Conservation (phyloP, 1,284 basidiomycete species). For the Ceratobasidium papillatum region DNA sequence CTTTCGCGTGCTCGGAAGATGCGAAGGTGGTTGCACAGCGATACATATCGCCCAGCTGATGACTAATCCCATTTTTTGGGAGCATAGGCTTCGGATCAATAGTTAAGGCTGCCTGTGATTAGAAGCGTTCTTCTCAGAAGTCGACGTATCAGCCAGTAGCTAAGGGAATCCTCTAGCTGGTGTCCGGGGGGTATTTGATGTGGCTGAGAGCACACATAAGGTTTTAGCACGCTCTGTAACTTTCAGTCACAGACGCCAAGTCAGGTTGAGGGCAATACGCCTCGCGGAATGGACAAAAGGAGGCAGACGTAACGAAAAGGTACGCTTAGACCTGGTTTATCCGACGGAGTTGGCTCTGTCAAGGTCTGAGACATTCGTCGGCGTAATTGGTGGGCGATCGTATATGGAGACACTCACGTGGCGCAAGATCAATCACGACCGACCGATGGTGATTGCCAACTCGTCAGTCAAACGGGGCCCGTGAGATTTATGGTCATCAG, state of each 20-base stretch:
- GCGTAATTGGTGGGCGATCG: background rate
- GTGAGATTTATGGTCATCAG: constrained; percentile 1
- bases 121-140: constrained; percentile 31
- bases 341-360: background rate
- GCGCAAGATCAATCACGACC: constrained; percentile 5
- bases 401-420: constrained; percentile 1
- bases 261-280: constrained; percentile 1
- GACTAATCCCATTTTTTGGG: constrained; percentile 3
- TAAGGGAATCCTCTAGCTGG: constrained; percentile 10
- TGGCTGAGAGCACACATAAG: constrained; percentile 33
- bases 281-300: background rate
- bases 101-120: constrained; percentile 22
- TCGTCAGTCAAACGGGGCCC: background rate
- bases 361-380: background rate
- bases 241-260: constrained; percentile 6
- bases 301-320: background rate
- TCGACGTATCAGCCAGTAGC: constrained; percentile 32
- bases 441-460: background rate
- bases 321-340: background rate
- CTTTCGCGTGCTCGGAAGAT: constrained; percentile 8
- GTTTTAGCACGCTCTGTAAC: constrained; percentile 22
- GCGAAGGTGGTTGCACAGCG: constrained; percentile 6
- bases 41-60: background rate
- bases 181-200: constrained; percentile 35
- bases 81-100: constrained; percentile 21